Evolutionary conservation across 2,329 filamentous ascomycete genomes (phyloP).

Genomic region (Thelonectria blattea): DNA sequence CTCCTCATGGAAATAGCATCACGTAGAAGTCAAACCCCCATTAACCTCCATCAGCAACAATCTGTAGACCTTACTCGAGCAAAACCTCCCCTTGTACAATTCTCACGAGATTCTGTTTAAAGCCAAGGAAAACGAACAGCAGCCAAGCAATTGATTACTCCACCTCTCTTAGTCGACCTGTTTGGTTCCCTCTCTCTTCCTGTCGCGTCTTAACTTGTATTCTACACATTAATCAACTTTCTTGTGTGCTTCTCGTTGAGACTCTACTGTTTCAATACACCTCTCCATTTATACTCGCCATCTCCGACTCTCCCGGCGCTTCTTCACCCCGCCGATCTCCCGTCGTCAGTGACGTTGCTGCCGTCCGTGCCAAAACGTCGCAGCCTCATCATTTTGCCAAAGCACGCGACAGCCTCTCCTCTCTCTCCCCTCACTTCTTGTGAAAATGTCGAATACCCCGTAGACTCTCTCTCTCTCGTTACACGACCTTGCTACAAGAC

Average conservation of each 20-base stretch:
- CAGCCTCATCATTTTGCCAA: background rate
- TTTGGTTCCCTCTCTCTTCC: background rate
- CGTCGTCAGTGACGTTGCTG: background rate
- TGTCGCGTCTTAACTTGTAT: background rate
- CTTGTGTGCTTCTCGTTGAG: too few relatives aligned
- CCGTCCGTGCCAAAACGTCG: background rate
- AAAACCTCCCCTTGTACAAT: background rate
- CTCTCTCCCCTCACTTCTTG: conserved; percentile 6
- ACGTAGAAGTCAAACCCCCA: background rate
- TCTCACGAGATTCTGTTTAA: background rate
- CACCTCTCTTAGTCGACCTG: too few relatives aligned
- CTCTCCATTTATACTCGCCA: background rate
- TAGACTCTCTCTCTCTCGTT: too few relatives aligned
- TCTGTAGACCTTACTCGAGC: background rate
- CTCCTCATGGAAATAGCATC: background rate
- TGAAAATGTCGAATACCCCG: background rate
- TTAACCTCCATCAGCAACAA: background rate
- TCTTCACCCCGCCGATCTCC: background rate
- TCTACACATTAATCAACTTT: background rate
- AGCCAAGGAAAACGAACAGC: background rate
- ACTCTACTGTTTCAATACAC: too few relatives aligned
- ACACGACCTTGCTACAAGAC: too few relatives aligned
- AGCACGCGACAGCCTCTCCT: background rate
- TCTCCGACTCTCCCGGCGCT: background rate
- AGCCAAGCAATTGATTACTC: conserved; percentile 3